phyloP scores from a whole-genome alignment of 2,329 filamentous ascomycete species.

The Colletotrichum cordylinicola region DNA sequence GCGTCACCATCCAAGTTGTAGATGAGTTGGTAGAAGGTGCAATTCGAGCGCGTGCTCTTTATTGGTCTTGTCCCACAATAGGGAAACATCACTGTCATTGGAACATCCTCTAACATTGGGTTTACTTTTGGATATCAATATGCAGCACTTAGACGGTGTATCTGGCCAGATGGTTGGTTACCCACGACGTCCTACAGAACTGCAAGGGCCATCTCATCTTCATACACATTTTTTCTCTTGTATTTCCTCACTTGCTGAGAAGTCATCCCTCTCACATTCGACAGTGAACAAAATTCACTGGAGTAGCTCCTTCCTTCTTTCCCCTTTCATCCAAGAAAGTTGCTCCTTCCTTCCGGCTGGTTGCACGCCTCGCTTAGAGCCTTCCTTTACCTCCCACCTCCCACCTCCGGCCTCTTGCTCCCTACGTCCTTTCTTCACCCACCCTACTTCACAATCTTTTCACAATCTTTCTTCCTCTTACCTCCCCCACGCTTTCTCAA shows the following conservation, averaged over 20 bases:
- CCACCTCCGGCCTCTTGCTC: not conserved
- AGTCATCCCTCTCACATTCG: not conserved
- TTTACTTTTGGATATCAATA: not conserved
- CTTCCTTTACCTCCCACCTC: too few relatives aligned
- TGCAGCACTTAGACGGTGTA: not conserved
- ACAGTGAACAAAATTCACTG: not conserved
- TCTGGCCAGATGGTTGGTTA: not conserved
- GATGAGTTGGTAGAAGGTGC: not conserved
- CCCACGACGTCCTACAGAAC: not conserved
- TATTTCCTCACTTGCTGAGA: not conserved
- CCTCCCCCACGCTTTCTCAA: not conserved
- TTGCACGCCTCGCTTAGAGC: not conserved
- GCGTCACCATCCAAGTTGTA: conserved; percentile 46
- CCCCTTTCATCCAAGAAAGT: not conserved
- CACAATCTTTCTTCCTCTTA: not conserved
- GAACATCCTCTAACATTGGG: too few relatives aligned
- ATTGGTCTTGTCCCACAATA: not conserved
- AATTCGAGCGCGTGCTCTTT: not conserved
- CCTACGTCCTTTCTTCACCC: not conserved
- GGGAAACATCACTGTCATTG: not conserved
- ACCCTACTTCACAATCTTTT: not conserved
- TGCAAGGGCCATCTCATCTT: not conserved
- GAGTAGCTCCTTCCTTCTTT: not conserved
- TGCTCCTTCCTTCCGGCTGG: not conserved
- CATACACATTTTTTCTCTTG: not conserved